Evolutionary conservation across 108 stramenopile genomes (phyloP).

Genomic region (Epithemia pelagica): DNA sequence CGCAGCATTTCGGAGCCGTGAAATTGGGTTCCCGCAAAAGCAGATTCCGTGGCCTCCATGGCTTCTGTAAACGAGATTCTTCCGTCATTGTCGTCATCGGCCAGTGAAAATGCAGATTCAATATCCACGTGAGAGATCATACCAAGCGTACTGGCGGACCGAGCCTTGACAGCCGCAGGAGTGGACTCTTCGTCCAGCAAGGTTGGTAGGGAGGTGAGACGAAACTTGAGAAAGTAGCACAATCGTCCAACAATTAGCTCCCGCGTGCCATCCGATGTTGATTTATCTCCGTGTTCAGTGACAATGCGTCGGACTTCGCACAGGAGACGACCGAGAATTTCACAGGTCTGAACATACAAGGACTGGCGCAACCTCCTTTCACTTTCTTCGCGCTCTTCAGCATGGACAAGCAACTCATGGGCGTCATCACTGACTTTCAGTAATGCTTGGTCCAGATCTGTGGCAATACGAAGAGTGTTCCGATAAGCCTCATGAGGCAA

Average conservation of each 20-base stretch:
- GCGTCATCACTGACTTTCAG: constrained; percentile 80
- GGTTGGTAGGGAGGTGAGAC: constrained; percentile 63
- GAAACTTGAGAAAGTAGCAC: constrained; percentile 79
- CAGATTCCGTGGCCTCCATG: constrained; percentile 81
- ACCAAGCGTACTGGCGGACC: constrained; percentile 34
- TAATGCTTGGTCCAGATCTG: constrained; percentile 63
- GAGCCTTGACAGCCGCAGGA: constrained; percentile 50
- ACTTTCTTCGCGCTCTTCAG: constrained; percentile 84
- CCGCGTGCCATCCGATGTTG: constrained; percentile 41
- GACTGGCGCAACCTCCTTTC: constrained; percentile 73
- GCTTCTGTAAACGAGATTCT: constrained; percentile 82
- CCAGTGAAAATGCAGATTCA: constrained; percentile 75
- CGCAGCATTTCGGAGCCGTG: constrained; percentile 85
- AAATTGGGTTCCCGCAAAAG: constrained; percentile 84
- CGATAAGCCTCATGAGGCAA: constrained; percentile 85
- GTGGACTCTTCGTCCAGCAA: constrained; percentile 71
- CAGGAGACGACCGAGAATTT: constrained; percentile 82
- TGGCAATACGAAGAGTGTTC: constrained; percentile 73
- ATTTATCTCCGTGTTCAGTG: neutral
- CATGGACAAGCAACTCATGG: constrained; percentile 82
- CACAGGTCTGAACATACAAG: constrained; percentile 86
- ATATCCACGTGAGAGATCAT: constrained; percentile 79
- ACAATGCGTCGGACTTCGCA: constrained; percentile 80
- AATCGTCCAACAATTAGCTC: constrained; percentile 78
- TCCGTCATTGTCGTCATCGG: constrained; percentile 85